Percentiles rank a stretch among this genome's conserved stretches.
phyloP scores from a whole-genome alignment of 2,329 filamentous ascomycete species.

The Apiospora pterosperma region DNA sequence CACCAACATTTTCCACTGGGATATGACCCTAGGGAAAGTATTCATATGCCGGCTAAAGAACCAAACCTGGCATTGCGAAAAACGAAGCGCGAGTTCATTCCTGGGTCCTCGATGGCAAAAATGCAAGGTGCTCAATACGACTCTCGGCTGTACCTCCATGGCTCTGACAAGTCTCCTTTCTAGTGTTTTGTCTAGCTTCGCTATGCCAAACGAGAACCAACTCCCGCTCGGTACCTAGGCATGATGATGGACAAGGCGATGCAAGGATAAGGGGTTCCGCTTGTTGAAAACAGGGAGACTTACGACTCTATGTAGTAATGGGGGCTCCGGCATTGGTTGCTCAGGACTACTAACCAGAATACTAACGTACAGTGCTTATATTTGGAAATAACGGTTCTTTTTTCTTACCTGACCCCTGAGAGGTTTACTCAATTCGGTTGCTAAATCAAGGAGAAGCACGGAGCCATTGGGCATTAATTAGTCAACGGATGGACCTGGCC shows the following conservation, averaged over 20 bases:
- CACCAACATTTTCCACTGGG: neutral
- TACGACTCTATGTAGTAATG: neutral
- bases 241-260: neutral
- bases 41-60: neutral
- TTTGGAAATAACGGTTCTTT: neutral
- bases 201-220: neutral
- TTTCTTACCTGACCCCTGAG: neutral
- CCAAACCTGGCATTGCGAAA: neutral
- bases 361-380: neutral
- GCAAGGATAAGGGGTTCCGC: neutral
- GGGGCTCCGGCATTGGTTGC: neutral
- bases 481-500: constrained; percentile 1
- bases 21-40: neutral
- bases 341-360: neutral
- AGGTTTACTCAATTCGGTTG: neutral
- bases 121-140: neutral
- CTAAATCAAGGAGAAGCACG: neutral
- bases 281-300: neutral
- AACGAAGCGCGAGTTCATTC: neutral
- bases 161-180: neutral
- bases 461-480: constrained; percentile 3
- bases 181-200: neutral
- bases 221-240: neutral
- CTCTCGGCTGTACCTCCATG: neutral
- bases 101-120: neutral